A percentile compares a stretch with the other conserved stretches of the same genome.
phyloP scores from a whole-genome alignment of 192 early-diverging fungal species.

The Lunasporangiospora selenospora region DNA sequence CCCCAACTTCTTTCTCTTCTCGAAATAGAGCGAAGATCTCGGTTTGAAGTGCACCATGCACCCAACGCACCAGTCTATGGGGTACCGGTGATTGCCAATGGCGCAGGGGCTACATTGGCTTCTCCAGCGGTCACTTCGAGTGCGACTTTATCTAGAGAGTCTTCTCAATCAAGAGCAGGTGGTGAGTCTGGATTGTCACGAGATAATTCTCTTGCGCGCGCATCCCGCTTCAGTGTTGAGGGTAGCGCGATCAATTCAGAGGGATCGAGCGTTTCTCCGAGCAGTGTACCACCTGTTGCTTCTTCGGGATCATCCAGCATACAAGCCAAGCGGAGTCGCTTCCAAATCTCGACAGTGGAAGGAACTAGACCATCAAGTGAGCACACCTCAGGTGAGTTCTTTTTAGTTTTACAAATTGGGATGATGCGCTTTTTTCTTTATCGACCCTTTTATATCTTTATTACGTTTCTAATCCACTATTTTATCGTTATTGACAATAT shows the following conservation, averaged over 20 bases:
- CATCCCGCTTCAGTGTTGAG: constrained; percentile 35
- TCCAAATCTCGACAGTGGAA: constrained; percentile 40
- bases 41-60: constrained; percentile 42
- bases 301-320: constrained; percentile 10
- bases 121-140: constrained; percentile 21
- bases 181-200: constrained; percentile 15
- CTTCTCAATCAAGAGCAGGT: constrained; percentile 20
- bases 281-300: constrained; percentile 2
- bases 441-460: background rate
- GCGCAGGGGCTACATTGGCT: constrained; percentile 1
- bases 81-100: background rate
- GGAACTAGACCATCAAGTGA: constrained; percentile 5
- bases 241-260: background rate
- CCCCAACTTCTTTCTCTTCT: constrained; percentile 1
- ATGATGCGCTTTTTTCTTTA: background rate
- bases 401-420: constrained; percentile 5
- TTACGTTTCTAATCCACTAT: constrained; percentile 1
- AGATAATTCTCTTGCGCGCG: constrained; percentile 17
- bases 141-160: constrained; percentile 15
- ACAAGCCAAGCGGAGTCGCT: constrained; percentile 38
- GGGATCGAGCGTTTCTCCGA: background rate
- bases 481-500: background rate
- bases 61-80: constrained; percentile 1
- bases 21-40: constrained; percentile 39
- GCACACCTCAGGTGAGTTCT: background rate